Evolutionary conservation across 164 flowering plant genomes (phyloP).

Genomic region (Magnolia changhungtana): DNA sequence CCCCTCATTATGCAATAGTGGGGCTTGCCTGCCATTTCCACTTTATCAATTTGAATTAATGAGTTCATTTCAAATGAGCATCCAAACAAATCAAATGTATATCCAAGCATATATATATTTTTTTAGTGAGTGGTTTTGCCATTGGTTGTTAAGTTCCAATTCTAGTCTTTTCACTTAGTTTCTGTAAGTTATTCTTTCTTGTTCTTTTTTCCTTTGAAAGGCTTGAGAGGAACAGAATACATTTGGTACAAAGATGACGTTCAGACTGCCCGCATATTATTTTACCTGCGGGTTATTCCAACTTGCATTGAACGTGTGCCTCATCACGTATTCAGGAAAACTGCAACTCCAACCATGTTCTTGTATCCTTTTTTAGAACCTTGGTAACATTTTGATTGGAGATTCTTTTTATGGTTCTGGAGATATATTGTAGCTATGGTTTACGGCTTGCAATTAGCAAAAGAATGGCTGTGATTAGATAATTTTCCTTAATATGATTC

Average conservation of each 20-base stretch:
- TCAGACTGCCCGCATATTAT: slow-evolving; percentile 85
- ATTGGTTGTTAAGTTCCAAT: background rate
- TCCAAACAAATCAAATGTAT: background rate
- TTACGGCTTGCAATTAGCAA: background rate
- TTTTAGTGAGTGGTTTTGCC: background rate
- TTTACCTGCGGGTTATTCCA: slow-evolving; percentile 80
- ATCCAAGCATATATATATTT: too few species aligned
- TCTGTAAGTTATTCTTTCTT: background rate
- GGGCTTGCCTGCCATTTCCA: background rate
- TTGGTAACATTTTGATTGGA: background rate
- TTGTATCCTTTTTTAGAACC: slow-evolving; percentile 68
- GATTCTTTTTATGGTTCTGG: slow-evolving; percentile 22
- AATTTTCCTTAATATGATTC: slow-evolving; percentile 12
- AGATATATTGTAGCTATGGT: background rate
- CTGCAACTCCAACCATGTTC: slow-evolving; percentile 79
- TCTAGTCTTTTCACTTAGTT: background rate
- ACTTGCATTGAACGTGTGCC: slow-evolving; percentile 68
- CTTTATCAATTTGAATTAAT: background rate
- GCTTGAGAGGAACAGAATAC: slow-evolving; percentile 29
- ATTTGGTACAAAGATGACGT: slow-evolving; percentile 82
- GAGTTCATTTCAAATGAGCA: background rate
- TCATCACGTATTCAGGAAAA: slow-evolving; percentile 42
- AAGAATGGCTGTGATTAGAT: background rate
- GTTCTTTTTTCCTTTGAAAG: background rate
- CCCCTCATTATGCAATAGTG: background rate